These are phyloP conservation scores for Hyaloperonospora brassicae DNA, from an alignment of 352 stramenopile species.

Conservation along the genomic window DNA sequence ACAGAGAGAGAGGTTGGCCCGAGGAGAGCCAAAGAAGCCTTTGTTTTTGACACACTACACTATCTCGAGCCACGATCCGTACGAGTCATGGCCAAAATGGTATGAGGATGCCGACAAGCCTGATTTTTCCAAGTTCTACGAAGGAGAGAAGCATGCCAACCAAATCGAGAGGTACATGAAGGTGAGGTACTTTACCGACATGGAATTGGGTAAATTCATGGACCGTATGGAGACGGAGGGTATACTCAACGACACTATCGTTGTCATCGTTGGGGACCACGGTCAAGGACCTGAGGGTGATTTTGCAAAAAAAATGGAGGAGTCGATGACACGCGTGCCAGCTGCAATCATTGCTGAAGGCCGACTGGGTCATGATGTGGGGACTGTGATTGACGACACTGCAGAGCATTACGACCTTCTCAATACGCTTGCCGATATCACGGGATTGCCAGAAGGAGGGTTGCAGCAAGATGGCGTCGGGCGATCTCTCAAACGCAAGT, in stretches of 20 bases:
- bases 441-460: slow-evolving; percentile 3
- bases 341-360: slow-evolving; percentile 10
- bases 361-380: slow-evolving; percentile 2
- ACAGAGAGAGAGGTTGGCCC: slow-evolving; percentile 12
- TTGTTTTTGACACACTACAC: slow-evolving; percentile 56
- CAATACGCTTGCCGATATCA: slow-evolving; percentile 13
- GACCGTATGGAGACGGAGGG: slow-evolving; percentile 8
- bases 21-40: slow-evolving; percentile 8
- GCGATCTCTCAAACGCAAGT: slow-evolving; percentile 11
- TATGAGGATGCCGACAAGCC: slow-evolving; percentile 30
- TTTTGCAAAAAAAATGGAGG: not conserved
- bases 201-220: slow-evolving; percentile 8
- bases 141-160: slow-evolving; percentile 4
- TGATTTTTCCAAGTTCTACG: slow-evolving; percentile 45
- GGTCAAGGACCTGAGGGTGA: not conserved
- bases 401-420: slow-evolving; percentile 15
- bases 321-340: slow-evolving; percentile 7
- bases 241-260: slow-evolving; percentile 9
- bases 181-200: slow-evolving; percentile 6
- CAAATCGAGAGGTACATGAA: slow-evolving; percentile 3
- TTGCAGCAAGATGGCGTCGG: slow-evolving; percentile 8
- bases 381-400: slow-evolving; percentile 9
- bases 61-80: slow-evolving; percentile 42
- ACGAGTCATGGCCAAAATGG: slow-evolving; percentile 30
- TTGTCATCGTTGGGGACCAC: slow-evolving; percentile 4